These are phyloP conservation scores for Neocatenulostroma microsporum DNA, from an alignment of 2,329 filamentous ascomycete genomes.

Conservation along the genomic window DNA sequence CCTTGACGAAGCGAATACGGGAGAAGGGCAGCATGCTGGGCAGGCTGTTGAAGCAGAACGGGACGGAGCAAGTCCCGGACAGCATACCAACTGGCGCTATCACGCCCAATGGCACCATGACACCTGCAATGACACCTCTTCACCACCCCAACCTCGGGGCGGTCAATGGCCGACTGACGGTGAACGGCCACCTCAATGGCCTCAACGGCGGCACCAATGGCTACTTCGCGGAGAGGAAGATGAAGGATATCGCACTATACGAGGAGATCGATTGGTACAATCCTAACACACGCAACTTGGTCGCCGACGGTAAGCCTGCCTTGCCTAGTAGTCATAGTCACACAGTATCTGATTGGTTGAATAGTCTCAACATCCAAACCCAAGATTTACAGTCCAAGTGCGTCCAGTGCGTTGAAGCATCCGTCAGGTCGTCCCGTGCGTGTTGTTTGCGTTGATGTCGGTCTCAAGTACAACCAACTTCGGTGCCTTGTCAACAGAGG, in stretches of 20 bases:
- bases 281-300: slow-evolving; percentile 86
- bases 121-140: slow-evolving; percentile 34
- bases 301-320: slow-evolving; percentile 71
- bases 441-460: slow-evolving; percentile 89
- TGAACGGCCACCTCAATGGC: slow-evolving; percentile 25
- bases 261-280: slow-evolving; percentile 82
- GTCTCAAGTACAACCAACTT: slow-evolving; percentile 97
- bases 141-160: slow-evolving; percentile 20
- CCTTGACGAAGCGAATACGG: slow-evolving; percentile 87
- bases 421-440: slow-evolving; percentile 80
- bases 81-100: slow-evolving; percentile 17
- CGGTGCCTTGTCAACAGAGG: slow-evolving; percentile 85
- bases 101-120: slow-evolving; percentile 24
- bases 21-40: slow-evolving; percentile 95
- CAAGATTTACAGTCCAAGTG: slow-evolving; percentile 72
- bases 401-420: slow-evolving; percentile 67
- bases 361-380: slow-evolving; percentile 83
- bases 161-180: slow-evolving; percentile 20
- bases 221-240: slow-evolving; percentile 18
- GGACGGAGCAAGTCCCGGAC: slow-evolving; percentile 33
- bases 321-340: slow-evolving; percentile 19
- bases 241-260: slow-evolving; percentile 44
- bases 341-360: slow-evolving; percentile 24
- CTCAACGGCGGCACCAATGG: slow-evolving; percentile 25
- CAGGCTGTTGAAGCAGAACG: slow-evolving; percentile 69